These are phyloP conservation scores for Cadophora malorum DNA, from an alignment of 2,329 filamentous ascomycete genomes.

Conservation along the genomic window DNA sequence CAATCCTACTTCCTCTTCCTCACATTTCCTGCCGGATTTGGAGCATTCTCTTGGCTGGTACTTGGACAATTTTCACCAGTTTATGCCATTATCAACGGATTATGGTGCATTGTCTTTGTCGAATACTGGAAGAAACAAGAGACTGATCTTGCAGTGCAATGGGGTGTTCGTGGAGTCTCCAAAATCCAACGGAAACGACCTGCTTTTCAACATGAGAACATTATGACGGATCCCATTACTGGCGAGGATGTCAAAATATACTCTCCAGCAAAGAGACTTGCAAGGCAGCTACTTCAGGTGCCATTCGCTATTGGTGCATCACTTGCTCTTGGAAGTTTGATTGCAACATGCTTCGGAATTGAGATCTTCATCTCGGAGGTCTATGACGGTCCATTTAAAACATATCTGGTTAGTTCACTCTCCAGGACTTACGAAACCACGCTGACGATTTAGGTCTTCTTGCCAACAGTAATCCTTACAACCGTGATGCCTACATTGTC, in stretches of 20 bases:
- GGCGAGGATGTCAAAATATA: constrained; percentile 68
- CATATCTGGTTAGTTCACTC: constrained; percentile 69
- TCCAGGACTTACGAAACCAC: constrained; percentile 8
- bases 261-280: constrained; percentile 65
- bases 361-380: constrained; percentile 97
- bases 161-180: constrained; percentile 87
- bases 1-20: constrained; percentile 90
- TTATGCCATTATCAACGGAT: constrained; percentile 77
- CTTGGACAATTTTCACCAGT: constrained; percentile 83
- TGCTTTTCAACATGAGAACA: constrained; percentile 80
- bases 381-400: constrained; percentile 87
- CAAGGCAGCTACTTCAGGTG: constrained; percentile 68
- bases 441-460: constrained; percentile 67
- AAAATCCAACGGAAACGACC: constrained; percentile 78
- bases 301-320: constrained; percentile 80
- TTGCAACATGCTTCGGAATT: constrained; percentile 85
- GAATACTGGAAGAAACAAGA: constrained; percentile 98
- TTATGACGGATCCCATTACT: constrained; percentile 77
- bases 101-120: constrained; percentile 91
- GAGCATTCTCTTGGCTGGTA: constrained; percentile 79
- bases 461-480: constrained; percentile 88
- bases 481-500: constrained; percentile 80
- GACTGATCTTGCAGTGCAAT: constrained; percentile 82
- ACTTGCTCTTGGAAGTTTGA: constrained; percentile 77
- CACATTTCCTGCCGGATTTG: constrained; percentile 80